These are phyloP conservation scores for Sarcodon aspratus DNA, from an alignment of 768 basidiomycete species.

Conservation along the genomic window DNA sequence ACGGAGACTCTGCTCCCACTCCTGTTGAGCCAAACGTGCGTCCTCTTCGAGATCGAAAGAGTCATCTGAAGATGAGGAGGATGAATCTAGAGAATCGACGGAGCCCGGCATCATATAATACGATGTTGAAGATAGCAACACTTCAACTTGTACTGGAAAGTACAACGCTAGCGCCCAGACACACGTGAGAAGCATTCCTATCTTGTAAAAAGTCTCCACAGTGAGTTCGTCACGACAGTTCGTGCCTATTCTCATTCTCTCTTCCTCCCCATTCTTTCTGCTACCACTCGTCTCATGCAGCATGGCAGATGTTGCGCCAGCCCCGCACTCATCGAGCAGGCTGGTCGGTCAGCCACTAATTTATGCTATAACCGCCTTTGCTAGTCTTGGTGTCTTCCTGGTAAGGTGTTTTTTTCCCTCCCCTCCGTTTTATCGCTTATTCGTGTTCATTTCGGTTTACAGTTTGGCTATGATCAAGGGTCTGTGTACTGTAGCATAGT, in stretches of 20 bases:
- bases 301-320: conserved; percentile 29
- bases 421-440: background rate
- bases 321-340: conserved; percentile 25
- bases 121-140: background rate
- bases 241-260: background rate
- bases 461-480: conserved; percentile 90
- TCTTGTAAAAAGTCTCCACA: too few species aligned
- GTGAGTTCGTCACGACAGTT: too few species aligned
- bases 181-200: background rate
- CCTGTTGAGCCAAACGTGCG: conserved; percentile 67
- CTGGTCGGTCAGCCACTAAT: conserved; percentile 73
- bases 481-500: conserved; percentile 16
- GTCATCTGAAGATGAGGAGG: conserved; percentile 29
- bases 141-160: conserved; percentile 1
- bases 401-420: conserved; percentile 35
- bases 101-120: conserved; percentile 44
- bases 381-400: conserved; percentile 77
- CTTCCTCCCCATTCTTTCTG: conserved; percentile 2
- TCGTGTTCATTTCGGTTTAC: conserved; percentile 5
- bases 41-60: conserved; percentile 58
- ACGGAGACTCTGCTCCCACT: conserved; percentile 86
- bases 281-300: conserved; percentile 27
- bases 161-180: conserved; percentile 1
- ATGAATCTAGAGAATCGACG: conserved; percentile 48
- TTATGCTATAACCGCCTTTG: conserved; percentile 71